phyloP scores from a whole-genome alignment of 805 yeast species.

The Kuraishia capsulata region DNA sequence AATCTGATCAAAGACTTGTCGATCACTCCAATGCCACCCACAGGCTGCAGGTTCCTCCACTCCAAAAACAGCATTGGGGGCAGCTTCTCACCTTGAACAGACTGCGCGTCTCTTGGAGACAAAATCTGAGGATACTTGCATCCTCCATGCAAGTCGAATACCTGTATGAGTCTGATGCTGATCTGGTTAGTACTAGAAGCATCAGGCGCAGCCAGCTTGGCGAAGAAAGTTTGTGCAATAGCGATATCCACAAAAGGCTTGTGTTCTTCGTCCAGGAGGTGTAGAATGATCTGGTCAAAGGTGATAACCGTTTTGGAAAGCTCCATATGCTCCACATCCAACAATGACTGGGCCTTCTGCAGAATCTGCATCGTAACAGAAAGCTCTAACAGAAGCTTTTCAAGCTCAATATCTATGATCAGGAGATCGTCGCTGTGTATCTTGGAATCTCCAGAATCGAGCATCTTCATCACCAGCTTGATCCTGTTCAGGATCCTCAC shows the following conservation, averaged over 20 bases:
- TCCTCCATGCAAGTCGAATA: constrained; percentile 49
- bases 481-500: constrained; percentile 30
- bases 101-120: neutral
- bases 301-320: constrained; percentile 21
- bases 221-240: constrained; percentile 50
- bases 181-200: constrained; percentile 62
- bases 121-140: constrained; percentile 66
- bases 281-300: constrained; percentile 65
- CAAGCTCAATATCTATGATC: constrained; percentile 1
- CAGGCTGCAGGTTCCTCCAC: constrained; percentile 77
- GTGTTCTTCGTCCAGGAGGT: constrained; percentile 50
- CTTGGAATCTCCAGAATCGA: constrained; percentile 33
- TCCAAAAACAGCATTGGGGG: constrained; percentile 29
- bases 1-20: constrained; percentile 51
- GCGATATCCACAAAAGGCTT: constrained; percentile 65
- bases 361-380: constrained; percentile 20
- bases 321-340: constrained; percentile 5
- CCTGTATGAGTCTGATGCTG: constrained; percentile 57
- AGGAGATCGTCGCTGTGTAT: constrained; percentile 22
- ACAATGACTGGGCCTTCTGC: neutral
- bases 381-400: constrained; percentile 35
- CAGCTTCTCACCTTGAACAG: constrained; percentile 8
- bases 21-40: constrained; percentile 87
- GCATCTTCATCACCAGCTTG: constrained; percentile 28
- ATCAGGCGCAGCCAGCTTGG: constrained; percentile 52